These are phyloP conservation scores for Aspergillus spinulosporus DNA, from an alignment of 2,329 filamentous ascomycete species.

Conservation along the genomic window DNA sequence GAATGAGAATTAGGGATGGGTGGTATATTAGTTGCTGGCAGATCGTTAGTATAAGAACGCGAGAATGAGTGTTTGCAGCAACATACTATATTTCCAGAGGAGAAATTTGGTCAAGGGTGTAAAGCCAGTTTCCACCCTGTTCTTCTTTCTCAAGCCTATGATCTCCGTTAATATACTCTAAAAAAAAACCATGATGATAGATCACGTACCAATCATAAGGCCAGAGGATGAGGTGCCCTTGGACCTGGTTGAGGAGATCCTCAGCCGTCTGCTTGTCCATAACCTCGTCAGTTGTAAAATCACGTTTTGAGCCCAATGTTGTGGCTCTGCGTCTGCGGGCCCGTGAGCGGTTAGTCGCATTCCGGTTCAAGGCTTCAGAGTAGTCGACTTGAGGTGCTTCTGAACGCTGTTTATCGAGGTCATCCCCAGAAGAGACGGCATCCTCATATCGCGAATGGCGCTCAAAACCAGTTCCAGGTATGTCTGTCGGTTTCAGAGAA, in stretches of 20 bases:
- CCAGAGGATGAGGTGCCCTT: constrained; percentile 87
- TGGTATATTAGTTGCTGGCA: constrained; percentile 31
- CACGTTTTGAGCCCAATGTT: constrained; percentile 48
- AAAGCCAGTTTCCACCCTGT: constrained; percentile 91
- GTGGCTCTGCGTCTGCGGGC: constrained; percentile 46
- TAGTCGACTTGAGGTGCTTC: constrained; percentile 37
- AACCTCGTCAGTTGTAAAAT: constrained; percentile 68
- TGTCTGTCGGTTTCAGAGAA: constrained; percentile 33
- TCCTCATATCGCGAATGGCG: constrained; percentile 30
- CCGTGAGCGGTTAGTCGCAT: constrained; percentile 36
- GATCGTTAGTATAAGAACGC: constrained; percentile 21
- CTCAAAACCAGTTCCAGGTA: constrained; percentile 24
- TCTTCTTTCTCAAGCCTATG: constrained; percentile 79
- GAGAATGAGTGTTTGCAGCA: not conserved
- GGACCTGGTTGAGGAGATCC: constrained; percentile 74
- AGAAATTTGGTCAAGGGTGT: constrained; percentile 92
- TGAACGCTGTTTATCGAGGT: constrained; percentile 36
- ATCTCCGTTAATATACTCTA: constrained; percentile 16
- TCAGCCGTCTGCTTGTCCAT: constrained; percentile 75
- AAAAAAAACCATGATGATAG: not conserved
- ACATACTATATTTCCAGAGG: constrained; percentile 85
- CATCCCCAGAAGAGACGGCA: constrained; percentile 27
- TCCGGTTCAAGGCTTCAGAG: constrained; percentile 43
- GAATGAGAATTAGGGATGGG: constrained; percentile 10
- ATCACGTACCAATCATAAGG: constrained; percentile 79